A percentile compares a stretch with the other conserved stretches of the same genome.
Evolutionary conservation across 2,329 filamentous ascomycete genomes (phyloP).

Genomic region (Neonectria ditissima): DNA sequence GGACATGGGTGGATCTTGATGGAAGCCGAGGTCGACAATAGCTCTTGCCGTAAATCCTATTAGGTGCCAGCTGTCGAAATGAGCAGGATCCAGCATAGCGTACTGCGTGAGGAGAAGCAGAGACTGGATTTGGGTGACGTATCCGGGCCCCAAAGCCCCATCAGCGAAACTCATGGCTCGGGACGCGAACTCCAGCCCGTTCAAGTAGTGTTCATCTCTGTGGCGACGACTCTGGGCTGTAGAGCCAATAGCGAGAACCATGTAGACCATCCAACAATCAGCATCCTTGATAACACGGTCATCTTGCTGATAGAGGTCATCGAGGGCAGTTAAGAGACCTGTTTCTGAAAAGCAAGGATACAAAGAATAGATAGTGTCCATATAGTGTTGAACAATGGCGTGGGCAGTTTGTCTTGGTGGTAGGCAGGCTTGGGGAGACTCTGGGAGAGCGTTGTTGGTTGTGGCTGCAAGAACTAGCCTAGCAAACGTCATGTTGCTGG

Average conservation of each 20-base stretch:
- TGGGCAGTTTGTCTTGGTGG: constrained; percentile 77
- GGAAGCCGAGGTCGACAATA: constrained; percentile 89
- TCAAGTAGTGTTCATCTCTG: constrained; percentile 71
- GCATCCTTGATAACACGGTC: constrained; percentile 71
- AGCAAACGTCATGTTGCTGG: constrained; percentile 91
- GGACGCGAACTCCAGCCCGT: constrained; percentile 67
- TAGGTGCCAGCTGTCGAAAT: constrained; percentile 94
- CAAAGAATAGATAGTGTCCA: constrained; percentile 82
- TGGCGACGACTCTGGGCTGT: constrained; percentile 77
- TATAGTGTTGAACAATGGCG: constrained; percentile 82
- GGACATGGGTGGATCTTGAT: constrained; percentile 86
- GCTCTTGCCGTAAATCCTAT: constrained; percentile 91
- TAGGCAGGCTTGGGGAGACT: constrained; percentile 69
- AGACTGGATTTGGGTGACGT: constrained; percentile 87
- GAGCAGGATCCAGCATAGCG: constrained; percentile 87
- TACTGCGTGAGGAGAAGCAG: constrained; percentile 89
- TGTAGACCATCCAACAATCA: constrained; percentile 88
- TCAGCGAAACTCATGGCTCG: constrained; percentile 82
- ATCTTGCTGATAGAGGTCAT: constrained; percentile 82
- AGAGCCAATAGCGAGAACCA: constrained; percentile 88
- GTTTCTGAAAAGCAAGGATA: constrained; percentile 88
- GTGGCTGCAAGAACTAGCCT: constrained; percentile 88
- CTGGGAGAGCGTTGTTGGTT: constrained; percentile 77
- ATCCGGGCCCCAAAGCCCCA: constrained; percentile 85
- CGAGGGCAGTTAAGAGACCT: constrained; percentile 79